Base-by-base conservation (phyloP, 371 early-diverging fungal genomes). In the Mucor circinelloides region DNA sequence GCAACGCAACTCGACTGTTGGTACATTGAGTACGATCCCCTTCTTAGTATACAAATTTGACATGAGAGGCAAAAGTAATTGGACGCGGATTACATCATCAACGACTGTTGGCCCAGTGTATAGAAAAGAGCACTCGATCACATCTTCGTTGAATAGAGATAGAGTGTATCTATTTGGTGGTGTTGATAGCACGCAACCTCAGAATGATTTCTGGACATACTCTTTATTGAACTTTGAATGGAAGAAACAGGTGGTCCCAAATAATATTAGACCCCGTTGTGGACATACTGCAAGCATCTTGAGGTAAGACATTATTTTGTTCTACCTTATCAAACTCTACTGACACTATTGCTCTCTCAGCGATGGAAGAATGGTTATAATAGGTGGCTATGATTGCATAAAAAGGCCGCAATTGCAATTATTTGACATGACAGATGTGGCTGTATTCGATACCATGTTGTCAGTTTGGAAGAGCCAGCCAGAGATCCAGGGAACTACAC, bases 221-320 rank as follows among this genome's bases (percentile, higher is more conserved):
- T 56, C 25, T 17, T 3, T 57, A 5, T 6, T 17, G 3, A 25
- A 9, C 1, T 44, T 21, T 28, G 13, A 23, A 32, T 67, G 68
- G 68, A 62, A 23, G 13, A 21, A 56, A 5, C 25, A 57, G 1
- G 3, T 12, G 3, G 3, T 28, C 31, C 55, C 61, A 12, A 34
- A 28, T n/a, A 36, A 1, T 4, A 56, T 31, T 6, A 61, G n/a
- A 3, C 23, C 46, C 0, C 17, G 64, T 31, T 57, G 64, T 56
- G 68, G 68, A 1, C 68, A 67, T 67, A 62, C 62, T n/a, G 40
- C 63, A 38, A 61, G 34, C 28, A 67, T 67, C 46, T 5, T 67
- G 13, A 46, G 28, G 68, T 67, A 61, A 56, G 8, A 21, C 21
- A 13, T 6, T 6, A 64, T 12, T 13, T 8, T 36, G 12, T 13